These are phyloP conservation scores for Solanum appendiculatum DNA, from an alignment of 257 asterid genomes.

Conservation along the genomic window DNA sequence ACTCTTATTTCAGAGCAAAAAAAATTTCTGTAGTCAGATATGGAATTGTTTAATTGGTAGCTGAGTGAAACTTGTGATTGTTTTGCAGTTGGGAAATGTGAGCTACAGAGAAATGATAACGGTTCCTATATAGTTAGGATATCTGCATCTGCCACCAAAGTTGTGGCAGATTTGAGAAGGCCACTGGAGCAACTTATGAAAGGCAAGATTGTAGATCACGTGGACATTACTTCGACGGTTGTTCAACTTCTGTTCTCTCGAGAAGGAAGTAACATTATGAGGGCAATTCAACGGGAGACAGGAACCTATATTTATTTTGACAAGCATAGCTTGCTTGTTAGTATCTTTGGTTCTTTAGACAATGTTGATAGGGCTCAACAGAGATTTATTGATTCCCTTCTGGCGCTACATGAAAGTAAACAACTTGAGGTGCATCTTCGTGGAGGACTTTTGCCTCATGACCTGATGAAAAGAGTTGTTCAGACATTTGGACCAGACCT, in stretches of 20 bases:
- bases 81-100: constrained; percentile 60
- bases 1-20: background rate
- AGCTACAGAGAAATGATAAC: constrained; percentile 33
- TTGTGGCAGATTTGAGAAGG: constrained; percentile 61
- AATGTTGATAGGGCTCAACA: constrained; percentile 38
- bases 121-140: constrained; percentile 69
- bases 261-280: constrained; percentile 58
- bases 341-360: constrained; percentile 57
- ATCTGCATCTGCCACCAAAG: constrained; percentile 75
- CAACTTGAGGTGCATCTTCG: constrained; percentile 76
- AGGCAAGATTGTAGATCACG: constrained; percentile 50
- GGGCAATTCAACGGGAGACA: constrained; percentile 47
- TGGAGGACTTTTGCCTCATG: constrained; percentile 51
- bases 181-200: constrained; percentile 66
- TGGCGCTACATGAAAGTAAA: constrained; percentile 52
- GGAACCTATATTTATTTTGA: constrained; percentile 57
- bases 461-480: constrained; percentile 89
- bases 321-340: constrained; percentile 38
- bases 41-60: background rate
- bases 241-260: constrained; percentile 60
- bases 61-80: background rate
- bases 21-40: background rate
- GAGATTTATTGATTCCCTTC: constrained; percentile 41
- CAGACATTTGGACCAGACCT: constrained; percentile 76
- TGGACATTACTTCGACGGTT: constrained; percentile 53